Percentiles rank a stretch among this genome's conserved stretches.
phyloP scores from a whole-genome alignment of 2,329 filamentous ascomycete species.

The Botrytis hyacinthi region DNA sequence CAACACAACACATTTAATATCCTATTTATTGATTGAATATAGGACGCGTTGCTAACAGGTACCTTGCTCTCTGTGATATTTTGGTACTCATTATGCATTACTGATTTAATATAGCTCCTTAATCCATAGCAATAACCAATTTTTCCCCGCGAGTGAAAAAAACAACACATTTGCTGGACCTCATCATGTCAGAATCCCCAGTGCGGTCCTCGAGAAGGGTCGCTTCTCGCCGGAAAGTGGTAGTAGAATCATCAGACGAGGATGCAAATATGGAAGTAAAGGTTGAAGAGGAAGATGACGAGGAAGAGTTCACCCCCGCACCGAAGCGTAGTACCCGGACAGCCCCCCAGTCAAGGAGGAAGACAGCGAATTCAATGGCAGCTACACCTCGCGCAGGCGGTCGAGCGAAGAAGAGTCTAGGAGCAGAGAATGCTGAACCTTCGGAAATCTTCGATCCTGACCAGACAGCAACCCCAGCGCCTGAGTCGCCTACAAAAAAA shows the following conservation, averaged over 20 bases:
- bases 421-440: conserved; percentile 53
- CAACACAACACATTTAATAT: conserved; percentile 1
- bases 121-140: not conserved
- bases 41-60: not conserved
- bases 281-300: conserved; percentile 57
- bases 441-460: conserved; percentile 60
- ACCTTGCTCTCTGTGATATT: not conserved
- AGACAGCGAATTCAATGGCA: conserved; percentile 39
- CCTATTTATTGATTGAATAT: conserved; percentile 7
- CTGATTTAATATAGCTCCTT: conserved; percentile 6
- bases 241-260: conserved; percentile 73
- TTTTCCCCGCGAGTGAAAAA: conserved; percentile 22
- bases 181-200: conserved; percentile 37
- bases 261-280: conserved; percentile 67
- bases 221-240: conserved; percentile 65
- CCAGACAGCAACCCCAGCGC: conserved; percentile 48
- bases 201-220: conserved; percentile 59
- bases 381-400: conserved; percentile 36
- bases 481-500: conserved; percentile 54
- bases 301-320: conserved; percentile 73
- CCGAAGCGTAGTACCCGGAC: conserved; percentile 55
- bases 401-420: conserved; percentile 44
- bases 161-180: conserved; percentile 8
- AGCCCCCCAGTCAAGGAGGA: conserved; percentile 51
- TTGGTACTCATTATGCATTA: not conserved